These are phyloP conservation scores for Pisolithus orientalis DNA, from an alignment of 768 basidiomycete species.

Conservation along the genomic window DNA sequence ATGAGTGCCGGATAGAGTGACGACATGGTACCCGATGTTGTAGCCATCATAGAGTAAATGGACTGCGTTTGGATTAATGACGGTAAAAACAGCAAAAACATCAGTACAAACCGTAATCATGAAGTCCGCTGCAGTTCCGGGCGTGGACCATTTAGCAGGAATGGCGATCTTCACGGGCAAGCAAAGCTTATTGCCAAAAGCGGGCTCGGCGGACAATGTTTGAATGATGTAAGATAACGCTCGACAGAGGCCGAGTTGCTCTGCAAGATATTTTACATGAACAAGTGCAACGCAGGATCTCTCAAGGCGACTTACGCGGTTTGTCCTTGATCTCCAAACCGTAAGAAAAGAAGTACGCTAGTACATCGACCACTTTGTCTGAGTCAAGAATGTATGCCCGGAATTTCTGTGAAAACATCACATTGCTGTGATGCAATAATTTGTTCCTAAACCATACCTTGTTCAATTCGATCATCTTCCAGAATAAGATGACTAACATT, in stretches of 20 bases:
- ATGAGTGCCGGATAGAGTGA: slow-evolving; percentile 90
- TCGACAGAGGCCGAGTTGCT: slow-evolving; percentile 87
- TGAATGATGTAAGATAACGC: slow-evolving; percentile 90
- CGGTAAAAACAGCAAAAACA: slow-evolving; percentile 2
- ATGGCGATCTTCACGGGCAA: slow-evolving; percentile 57
- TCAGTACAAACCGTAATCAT: slow-evolving; percentile 64
- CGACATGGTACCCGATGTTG: slow-evolving; percentile 74
- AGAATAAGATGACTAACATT: slow-evolving; percentile 66
- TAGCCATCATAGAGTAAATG: slow-evolving; percentile 85
- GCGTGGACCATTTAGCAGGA: slow-evolving; percentile 70
- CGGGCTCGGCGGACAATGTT: slow-evolving; percentile 77
- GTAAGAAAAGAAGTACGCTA: slow-evolving; percentile 75
- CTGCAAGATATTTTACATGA: slow-evolving; percentile 33
- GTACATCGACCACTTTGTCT: slow-evolving; percentile 69
- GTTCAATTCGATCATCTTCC: slow-evolving; percentile 91
- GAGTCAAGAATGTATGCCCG: slow-evolving; percentile 74
- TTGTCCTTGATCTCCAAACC: slow-evolving; percentile 90
- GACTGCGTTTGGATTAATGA: slow-evolving; percentile 41
- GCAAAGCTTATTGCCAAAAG: slow-evolving; percentile 68
- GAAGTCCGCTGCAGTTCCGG: slow-evolving; percentile 79
- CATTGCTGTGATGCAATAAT: neutral
- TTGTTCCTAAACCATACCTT: slow-evolving; percentile 47
- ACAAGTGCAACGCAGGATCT: slow-evolving; percentile 3
- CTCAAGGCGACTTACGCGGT: slow-evolving; percentile 53
- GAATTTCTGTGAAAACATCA: slow-evolving; percentile 67